Percentiles rank a stretch among this genome's conserved stretches.
phyloP scores from a whole-genome alignment of 148 eudicot species.

The Mesembryanthemum crystallinum region DNA sequence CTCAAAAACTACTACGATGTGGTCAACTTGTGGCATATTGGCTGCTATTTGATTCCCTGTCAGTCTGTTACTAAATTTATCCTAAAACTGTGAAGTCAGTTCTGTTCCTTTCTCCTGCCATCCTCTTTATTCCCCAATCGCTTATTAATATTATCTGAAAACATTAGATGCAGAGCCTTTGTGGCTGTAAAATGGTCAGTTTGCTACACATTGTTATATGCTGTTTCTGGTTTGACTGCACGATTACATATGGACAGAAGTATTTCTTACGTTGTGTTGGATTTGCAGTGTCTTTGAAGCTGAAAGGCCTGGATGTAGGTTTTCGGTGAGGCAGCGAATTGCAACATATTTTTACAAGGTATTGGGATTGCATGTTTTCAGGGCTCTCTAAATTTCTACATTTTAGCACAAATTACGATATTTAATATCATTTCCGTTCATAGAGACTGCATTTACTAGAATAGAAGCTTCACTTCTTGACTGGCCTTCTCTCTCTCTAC shows the following conservation, averaged over 20 bases:
- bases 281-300: constrained; percentile 67
- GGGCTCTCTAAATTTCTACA: background rate
- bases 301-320: constrained; percentile 66
- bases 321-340: constrained; percentile 52
- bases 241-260: background rate
- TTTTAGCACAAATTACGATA: background rate
- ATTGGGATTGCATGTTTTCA: background rate
- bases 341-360: constrained; percentile 70
- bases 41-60: background rate
- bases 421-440: background rate
- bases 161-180: background rate
- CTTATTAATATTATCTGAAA: background rate
- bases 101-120: too few relatives aligned
- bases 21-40: too few relatives aligned
- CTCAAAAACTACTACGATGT: too few relatives aligned
- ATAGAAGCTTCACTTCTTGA: background rate
- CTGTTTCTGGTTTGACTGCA: background rate
- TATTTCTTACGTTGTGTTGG: background rate
- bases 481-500: background rate
- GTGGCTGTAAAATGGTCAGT: background rate
- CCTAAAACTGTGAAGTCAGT: background rate
- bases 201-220: background rate
- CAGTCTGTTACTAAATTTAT: background rate
- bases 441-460: background rate
- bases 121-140: background rate